A percentile compares a stretch with the other conserved stretches of the same genome.
Evolutionary conservation across 169 alveolate genomes (phyloP).

Genomic region (Cryptosporidium viatorum): DNA sequence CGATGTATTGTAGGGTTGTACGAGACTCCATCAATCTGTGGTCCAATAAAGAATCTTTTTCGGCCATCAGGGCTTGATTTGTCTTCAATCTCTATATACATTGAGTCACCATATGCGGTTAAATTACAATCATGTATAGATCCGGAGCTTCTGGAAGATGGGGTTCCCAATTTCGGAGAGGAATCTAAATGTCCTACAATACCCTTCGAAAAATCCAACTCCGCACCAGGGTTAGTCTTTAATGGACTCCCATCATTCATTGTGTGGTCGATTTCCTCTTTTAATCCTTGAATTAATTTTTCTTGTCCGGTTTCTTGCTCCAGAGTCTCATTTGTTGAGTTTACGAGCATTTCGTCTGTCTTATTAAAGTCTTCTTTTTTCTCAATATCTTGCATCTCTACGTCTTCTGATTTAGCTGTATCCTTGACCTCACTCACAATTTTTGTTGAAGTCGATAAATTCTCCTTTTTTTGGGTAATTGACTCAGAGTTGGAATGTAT

Average conservation of each 20-base stretch:
- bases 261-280: background rate
- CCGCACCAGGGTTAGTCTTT: background rate
- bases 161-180: background rate
- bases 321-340: background rate
- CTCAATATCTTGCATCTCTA: background rate
- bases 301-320: background rate
- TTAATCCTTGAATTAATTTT: background rate
- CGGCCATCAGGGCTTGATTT: conserved; percentile 24
- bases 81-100: conserved; percentile 57
- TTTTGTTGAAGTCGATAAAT: background rate
- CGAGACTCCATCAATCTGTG: conserved; percentile 51
- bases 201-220: background rate
- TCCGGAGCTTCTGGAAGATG: conserved; percentile 7
- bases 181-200: background rate
- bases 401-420: background rate
- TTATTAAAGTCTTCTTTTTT: background rate
- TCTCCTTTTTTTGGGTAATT: background rate
- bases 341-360: background rate
- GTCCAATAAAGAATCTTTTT: conserved; percentile 72
- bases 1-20: conserved; percentile 63
- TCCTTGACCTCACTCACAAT: background rate
- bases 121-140: conserved; percentile 1
- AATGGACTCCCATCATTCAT: background rate
- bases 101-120: conserved; percentile 20
- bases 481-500: background rate